A percentile compares a stretch with the other conserved stretches of the same genome.
phyloP scores from a whole-genome alignment of 306 rosid genomes.

The Crataegus laevigata region DNA sequence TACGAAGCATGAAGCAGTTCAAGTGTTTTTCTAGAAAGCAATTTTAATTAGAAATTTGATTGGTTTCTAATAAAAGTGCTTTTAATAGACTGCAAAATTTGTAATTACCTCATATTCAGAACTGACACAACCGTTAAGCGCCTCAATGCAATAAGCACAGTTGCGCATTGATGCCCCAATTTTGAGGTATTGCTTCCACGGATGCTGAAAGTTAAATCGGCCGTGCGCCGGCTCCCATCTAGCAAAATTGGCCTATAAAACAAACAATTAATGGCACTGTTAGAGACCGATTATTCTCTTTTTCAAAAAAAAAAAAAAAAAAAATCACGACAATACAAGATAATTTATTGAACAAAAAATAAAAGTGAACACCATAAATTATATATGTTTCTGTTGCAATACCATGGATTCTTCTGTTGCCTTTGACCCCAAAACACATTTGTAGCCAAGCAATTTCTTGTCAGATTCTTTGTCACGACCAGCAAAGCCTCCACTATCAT shows the following conservation, averaged over 20 bases:
- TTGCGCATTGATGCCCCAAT: slow-evolving; percentile 66
- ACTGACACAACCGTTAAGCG: slow-evolving; percentile 58
- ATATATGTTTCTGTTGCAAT: neutral
- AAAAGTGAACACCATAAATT: neutral
- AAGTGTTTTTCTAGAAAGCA: neutral
- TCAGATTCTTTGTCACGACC: slow-evolving; percentile 24
- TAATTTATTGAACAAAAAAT: no score
- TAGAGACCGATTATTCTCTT: neutral
- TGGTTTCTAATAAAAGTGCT: neutral
- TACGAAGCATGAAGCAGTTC: no score
- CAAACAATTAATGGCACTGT: neutral
- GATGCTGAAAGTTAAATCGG: slow-evolving; percentile 73
- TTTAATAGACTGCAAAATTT: neutral
- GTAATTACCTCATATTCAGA: slow-evolving; percentile 47
- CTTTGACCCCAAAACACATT: slow-evolving; percentile 57
- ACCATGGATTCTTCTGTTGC: slow-evolving; percentile 69
- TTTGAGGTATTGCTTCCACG: slow-evolving; percentile 75
- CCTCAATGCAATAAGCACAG: slow-evolving; percentile 71
- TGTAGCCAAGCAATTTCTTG: slow-evolving; percentile 45
- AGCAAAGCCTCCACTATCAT: neutral
- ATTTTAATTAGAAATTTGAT: no score
- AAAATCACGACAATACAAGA: neutral
- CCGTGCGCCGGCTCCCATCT: slow-evolving; percentile 92
- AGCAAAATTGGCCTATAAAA: slow-evolving; percentile 65
- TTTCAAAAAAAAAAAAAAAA: no score